A percentile compares a stretch with the other conserved stretches of the same genome.
Evolutionary conservation across 108 stramenopile species (phyloP).

Genomic region (Cyclotella choctawhatcheeana): DNA sequence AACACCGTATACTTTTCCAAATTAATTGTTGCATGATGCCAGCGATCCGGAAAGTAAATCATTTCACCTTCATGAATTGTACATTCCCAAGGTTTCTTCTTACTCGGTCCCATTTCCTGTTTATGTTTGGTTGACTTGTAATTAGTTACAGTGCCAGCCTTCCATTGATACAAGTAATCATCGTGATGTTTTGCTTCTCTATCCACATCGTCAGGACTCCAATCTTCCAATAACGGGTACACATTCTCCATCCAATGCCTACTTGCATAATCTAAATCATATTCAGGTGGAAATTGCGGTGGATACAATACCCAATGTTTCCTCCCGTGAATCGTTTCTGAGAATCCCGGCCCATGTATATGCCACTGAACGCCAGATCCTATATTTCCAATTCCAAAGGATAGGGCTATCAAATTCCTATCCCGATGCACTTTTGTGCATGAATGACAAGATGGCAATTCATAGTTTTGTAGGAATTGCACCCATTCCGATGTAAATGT

Average conservation of each 20-base stretch:
- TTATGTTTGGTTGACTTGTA: constrained; percentile 62
- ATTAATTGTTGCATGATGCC: constrained; percentile 93
- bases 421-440: constrained; percentile 51
- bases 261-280: constrained; percentile 74
- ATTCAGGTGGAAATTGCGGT: constrained; percentile 53
- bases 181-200: constrained; percentile 19
- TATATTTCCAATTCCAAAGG: constrained; percentile 84
- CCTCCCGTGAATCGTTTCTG: constrained; percentile 72
- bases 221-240: constrained; percentile 49
- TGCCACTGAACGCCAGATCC: constrained; percentile 92
- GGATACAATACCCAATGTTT: constrained; percentile 82
- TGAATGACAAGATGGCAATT: constrained; percentile 72
- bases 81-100: constrained; percentile 72
- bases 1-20: constrained; percentile 89
- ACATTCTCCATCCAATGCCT: constrained; percentile 86
- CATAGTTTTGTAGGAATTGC: constrained; percentile 52
- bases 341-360: constrained; percentile 80
- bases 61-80: constrained; percentile 82
- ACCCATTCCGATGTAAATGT: constrained; percentile 76
- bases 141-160: constrained; percentile 46
- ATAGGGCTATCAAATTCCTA: constrained; percentile 55
- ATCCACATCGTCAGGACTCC: constrained; percentile 31
- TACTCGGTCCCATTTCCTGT: constrained; percentile 37
- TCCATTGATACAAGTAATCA: constrained; percentile 26
- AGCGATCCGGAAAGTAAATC: constrained; percentile 86